These are phyloP conservation scores for Puccinia novopanici DNA, from an alignment of 1,284 basidiomycete species.

Conservation along the genomic window DNA sequence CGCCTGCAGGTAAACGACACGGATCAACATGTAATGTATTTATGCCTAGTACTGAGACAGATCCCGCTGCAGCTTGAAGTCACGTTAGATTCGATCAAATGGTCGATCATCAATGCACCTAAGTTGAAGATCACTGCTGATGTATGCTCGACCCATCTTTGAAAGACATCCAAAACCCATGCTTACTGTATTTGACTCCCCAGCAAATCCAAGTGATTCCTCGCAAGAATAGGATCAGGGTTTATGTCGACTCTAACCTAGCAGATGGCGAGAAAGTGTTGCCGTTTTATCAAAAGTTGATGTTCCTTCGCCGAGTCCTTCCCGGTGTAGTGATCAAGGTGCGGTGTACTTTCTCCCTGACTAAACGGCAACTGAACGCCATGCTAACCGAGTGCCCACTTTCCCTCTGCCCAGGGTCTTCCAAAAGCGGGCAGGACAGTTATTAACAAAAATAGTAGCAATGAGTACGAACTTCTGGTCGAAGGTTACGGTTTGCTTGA, in stretches of 20 bases:
- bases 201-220: slow-evolving; percentile 54
- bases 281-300: slow-evolving; percentile 72
- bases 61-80: slow-evolving; percentile 69
- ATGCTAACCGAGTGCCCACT: not conserved
- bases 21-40: not conserved
- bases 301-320: slow-evolving; percentile 78
- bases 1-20: slow-evolving; percentile 69
- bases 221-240: slow-evolving; percentile 75
- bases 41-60: not conserved
- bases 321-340: slow-evolving; percentile 80
- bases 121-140: slow-evolving; percentile 92
- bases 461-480: slow-evolving; percentile 75
- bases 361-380: not conserved
- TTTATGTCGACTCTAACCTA: slow-evolving; percentile 66
- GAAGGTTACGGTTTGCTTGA: slow-evolving; percentile 97
- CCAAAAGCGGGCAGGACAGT: slow-evolving; percentile 82
- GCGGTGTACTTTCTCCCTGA: not conserved
- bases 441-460: slow-evolving; percentile 69
- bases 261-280: slow-evolving; percentile 72
- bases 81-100: slow-evolving; percentile 87
- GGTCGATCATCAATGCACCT: slow-evolving; percentile 80
- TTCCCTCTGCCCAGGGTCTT: slow-evolving; percentile 66
- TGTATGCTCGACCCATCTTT: slow-evolving; percentile 15
- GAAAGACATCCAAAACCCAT: slow-evolving; percentile 67
- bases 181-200: slow-evolving; percentile 62